phyloP scores from a whole-genome alignment of 2,329 filamentous ascomycete species.

The Aspergillus sp. region DNA sequence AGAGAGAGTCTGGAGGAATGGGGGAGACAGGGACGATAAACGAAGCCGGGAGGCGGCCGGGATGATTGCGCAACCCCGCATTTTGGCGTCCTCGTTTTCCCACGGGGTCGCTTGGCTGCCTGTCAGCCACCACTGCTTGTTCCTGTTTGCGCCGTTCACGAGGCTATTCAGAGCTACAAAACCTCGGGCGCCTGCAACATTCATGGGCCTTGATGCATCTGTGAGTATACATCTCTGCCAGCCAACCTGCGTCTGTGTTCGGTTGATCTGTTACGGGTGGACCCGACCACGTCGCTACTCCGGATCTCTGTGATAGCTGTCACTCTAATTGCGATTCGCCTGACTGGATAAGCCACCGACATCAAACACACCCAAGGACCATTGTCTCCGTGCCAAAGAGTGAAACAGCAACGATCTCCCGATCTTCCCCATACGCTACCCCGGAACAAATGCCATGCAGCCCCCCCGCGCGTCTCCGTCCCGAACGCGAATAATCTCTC shows the following conservation, averaged over 20 bases:
- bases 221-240: background rate
- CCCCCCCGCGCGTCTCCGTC: background rate
- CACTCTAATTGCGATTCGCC: background rate
- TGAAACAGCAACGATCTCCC: background rate
- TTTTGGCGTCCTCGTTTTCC: background rate
- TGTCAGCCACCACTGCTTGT: background rate
- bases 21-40: background rate
- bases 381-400: background rate
- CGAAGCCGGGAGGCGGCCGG: background rate
- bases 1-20: background rate
- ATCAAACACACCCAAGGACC: background rate
- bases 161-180: background rate
- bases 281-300: background rate
- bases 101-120: slow-evolving; percentile 1
- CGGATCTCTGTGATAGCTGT: background rate
- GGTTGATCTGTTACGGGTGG: background rate
- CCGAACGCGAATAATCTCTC: background rate
- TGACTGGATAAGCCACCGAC: background rate
- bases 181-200: too few relatives aligned
- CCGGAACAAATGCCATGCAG: background rate
- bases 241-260: background rate
- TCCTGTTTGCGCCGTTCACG: background rate
- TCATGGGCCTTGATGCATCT: background rate
- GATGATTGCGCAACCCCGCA: slow-evolving; percentile 5
- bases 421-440: background rate